Base-by-base conservation (phyloP, 2,329 filamentous ascomycete genomes). In the Pleomassaria siparia region DNA sequence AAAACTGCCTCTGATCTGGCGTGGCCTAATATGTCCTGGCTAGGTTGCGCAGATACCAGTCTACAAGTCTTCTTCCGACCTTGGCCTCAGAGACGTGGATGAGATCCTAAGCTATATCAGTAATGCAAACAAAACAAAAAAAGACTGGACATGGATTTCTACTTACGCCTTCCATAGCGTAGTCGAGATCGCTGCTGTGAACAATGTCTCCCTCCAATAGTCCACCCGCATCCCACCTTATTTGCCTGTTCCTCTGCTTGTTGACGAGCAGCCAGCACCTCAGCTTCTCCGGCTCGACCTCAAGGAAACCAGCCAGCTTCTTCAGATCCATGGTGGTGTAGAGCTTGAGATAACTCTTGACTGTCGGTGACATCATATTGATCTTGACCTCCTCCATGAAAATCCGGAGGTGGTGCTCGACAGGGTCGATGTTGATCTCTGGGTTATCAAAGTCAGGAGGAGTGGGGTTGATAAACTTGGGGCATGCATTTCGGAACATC, bases 331-430 rank as follows among this genome's bases (percentile, higher is more conserved):
- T 97, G 61, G 94, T 99, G 37, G 94, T 97, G 84, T 99, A 99
- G 47, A 99, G 87, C 72, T 95, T 94, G 60, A 99, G 84, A 80
- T 99, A 99, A 54, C 91, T 96, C 81, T 95, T 96, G 72, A 99
- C 88, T 37, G 91, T 96, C 36, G 94, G 94, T 72, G 89, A 92
- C 85, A 85, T 95, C 84, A 99, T 94, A 76, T 95, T 97, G 76
- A 90, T 96, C 85, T 95, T 96, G 74, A 99, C 92, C 80, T 99
- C 94, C 63, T 96, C 91, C 92, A 99, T 97, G 81, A 99, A 99
- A 76, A 99, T 88, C 65, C 88, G 81, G 57, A 96, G 85, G 76
- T 99, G 92, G 80, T 99, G 94, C 78, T 99, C 92, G 59, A 96
- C 84, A 35, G 94, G 94, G 77, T 99, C 94, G 64, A 97, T 81